Conservation (phyloP, 192 early-diverging fungal species). For the Geranomyces variabilis region DNA sequence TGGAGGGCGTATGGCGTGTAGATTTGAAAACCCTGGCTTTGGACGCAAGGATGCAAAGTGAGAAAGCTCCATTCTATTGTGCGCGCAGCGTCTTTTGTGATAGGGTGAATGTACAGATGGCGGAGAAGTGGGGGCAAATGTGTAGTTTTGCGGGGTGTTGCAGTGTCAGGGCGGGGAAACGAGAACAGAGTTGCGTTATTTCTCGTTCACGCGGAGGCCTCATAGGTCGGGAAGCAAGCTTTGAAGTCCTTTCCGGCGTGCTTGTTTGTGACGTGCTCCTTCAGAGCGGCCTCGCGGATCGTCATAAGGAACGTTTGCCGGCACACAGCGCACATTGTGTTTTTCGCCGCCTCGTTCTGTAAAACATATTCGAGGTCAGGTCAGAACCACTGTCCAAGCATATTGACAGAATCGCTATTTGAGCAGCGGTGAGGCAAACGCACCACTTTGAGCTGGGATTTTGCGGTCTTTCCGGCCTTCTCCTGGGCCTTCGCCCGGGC, state of each 20-base stretch:
- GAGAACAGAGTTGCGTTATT: too few relatives aligned
- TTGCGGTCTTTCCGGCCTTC: constrained; percentile 33
- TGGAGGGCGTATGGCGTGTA: too few relatives aligned
- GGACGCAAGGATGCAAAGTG: too few relatives aligned
- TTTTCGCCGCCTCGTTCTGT: constrained; percentile 81
- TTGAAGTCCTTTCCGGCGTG: constrained; percentile 75
- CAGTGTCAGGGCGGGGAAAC: too few relatives aligned
- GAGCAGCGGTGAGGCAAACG: background rate
- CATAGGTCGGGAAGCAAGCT: constrained; percentile 70
- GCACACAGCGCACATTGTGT: constrained; percentile 76
- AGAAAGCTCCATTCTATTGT: too few relatives aligned
- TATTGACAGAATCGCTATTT: background rate
- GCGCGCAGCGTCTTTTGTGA: too few relatives aligned
- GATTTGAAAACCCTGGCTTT: too few relatives aligned
- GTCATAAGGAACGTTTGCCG: constrained; percentile 83
- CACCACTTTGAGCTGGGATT: constrained; percentile 50
- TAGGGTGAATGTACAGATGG: too few relatives aligned
- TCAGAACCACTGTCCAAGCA: too few relatives aligned
- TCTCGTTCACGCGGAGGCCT: constrained; percentile 4
- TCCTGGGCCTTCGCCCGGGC: constrained; percentile 25
- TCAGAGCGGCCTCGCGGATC: constrained; percentile 60
- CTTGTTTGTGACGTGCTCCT: constrained; percentile 51
- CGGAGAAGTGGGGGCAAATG: too few relatives aligned
- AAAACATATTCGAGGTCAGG: too few relatives aligned
- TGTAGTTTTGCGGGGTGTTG: too few relatives aligned